These are phyloP conservation scores for Parasitella parasitica DNA, from an alignment of 371 early-diverging fungal genomes.

Conservation along the genomic window DNA sequence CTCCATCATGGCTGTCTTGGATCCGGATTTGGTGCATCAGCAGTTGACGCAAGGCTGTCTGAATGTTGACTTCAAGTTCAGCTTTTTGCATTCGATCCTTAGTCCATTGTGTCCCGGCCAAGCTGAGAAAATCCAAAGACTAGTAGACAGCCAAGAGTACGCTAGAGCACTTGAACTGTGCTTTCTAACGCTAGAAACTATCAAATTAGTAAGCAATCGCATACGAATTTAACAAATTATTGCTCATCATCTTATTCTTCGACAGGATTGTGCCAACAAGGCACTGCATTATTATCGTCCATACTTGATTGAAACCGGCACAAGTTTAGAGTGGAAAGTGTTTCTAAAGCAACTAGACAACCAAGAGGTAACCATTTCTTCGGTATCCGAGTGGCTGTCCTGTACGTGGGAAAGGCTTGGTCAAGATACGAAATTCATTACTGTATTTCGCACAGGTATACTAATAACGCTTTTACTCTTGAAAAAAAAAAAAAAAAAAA, in stretches of 20 bases:
- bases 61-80: constrained; percentile 51
- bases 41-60: constrained; percentile 52
- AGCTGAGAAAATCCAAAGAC: constrained; percentile 16
- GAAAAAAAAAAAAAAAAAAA: not conserved
- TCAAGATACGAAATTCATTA: constrained; percentile 15
- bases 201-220: constrained; percentile 61
- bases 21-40: constrained; percentile 44
- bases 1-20: constrained; percentile 18
- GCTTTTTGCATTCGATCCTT: constrained; percentile 57
- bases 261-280: constrained; percentile 28
- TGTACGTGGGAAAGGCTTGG: constrained; percentile 36
- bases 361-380: constrained; percentile 25
- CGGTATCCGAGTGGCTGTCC: constrained; percentile 40
- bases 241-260: not conserved
- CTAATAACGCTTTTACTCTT: not conserved
- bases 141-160: constrained; percentile 39
- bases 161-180: constrained; percentile 55
- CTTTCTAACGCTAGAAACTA: constrained; percentile 70
- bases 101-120: constrained; percentile 49
- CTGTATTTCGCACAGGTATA: constrained; percentile 34
- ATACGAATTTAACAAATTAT: not conserved
- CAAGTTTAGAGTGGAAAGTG: constrained; percentile 62
- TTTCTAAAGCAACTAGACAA: constrained; percentile 55
- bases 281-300: constrained; percentile 25
- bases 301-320: constrained; percentile 21